Evolutionary conservation across 257 asterid genomes (phyloP), one percentile per base, ranked within the genome.

Genomic region (Petunia secreta): DNA sequence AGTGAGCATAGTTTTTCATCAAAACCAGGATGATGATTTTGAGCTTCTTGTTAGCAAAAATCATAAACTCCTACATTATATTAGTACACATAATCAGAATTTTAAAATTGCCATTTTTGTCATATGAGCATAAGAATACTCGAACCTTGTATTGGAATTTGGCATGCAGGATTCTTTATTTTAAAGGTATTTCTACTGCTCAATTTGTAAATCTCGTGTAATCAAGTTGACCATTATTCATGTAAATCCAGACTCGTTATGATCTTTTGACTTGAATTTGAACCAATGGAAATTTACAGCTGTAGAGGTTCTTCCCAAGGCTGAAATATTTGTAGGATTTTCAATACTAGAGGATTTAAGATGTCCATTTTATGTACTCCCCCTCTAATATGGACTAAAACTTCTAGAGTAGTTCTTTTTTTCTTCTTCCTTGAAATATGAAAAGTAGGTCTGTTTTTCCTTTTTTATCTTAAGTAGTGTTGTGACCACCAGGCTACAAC

Each of bases 1-100:
- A 94, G 97, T 73, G 97, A 92, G 79, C 91, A 89, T 78, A 93
- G 92, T 46, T 86, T 75, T 82, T 85, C 85, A 54, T 75, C 83
- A 11, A 82, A 83, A 11, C 77, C 58, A n/a, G 87, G 85, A 79
- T 15, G 84, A 36, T 4, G 50, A 9, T 53, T 36, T 75, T 63
- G 15, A 40, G 3, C 16, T 44, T 15, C 58, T 66, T 36, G n/a
- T n/a, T 48, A 71, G 77, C 77, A 50, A 34, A 59, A 71, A 34
- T 6, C 77, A 11, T 34, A 34, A 48, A 50, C 41, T 36, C 13
- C 44, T 36, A 36, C 16, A 50, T 52, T 73, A 50, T 50, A 52
- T 73, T 41, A 73, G 63, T 50, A 36, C 48, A 73, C 36, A 36
- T n/a, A 2, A 73, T 59, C 25, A 36, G n/a, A 57, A 57, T 5